Percentiles rank a stretch among this genome's conserved stretches.
phyloP scores from a whole-genome alignment of 2,329 filamentous ascomycete species.

The Fusarium protoensiforme region DNA sequence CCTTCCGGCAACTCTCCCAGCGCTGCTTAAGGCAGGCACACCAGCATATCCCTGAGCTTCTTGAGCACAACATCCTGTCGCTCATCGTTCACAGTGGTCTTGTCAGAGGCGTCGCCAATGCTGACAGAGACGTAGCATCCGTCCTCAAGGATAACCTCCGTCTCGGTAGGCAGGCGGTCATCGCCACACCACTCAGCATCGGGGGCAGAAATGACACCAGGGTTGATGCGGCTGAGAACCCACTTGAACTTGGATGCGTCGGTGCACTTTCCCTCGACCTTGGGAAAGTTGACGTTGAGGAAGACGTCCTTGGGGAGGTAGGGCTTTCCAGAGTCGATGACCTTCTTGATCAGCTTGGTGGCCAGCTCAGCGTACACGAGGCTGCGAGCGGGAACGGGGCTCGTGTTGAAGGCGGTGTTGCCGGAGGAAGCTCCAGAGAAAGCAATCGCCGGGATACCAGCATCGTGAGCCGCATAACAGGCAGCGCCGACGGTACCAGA shows the following conservation, averaged over 20 bases:
- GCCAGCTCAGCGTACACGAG: constrained; percentile 73
- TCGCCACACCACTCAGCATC: constrained; percentile 70
- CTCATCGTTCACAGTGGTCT: constrained; percentile 60
- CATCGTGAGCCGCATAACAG: constrained; percentile 64
- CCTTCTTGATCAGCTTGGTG: constrained; percentile 63
- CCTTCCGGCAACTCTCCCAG: neutral
- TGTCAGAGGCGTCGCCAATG: constrained; percentile 68
- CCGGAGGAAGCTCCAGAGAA: constrained; percentile 68
- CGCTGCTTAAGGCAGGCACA: constrained; percentile 36
- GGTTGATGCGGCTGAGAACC: constrained; percentile 71
- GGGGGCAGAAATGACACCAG: constrained; percentile 60
- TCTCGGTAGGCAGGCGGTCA: constrained; percentile 68
- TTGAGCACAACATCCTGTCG: constrained; percentile 46
- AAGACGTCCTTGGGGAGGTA: constrained; percentile 71
- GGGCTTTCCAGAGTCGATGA: constrained; percentile 67
- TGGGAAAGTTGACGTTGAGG: constrained; percentile 77
- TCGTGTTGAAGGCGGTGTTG: constrained; percentile 64
- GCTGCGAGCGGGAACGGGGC: constrained; percentile 64
- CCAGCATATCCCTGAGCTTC: constrained; percentile 47
- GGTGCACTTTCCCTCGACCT: constrained; percentile 62
- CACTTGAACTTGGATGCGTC: constrained; percentile 68
- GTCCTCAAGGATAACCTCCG: constrained; percentile 57
- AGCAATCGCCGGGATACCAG: constrained; percentile 72
- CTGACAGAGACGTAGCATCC: constrained; percentile 73
- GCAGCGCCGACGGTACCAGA: constrained; percentile 77